Percentiles rank a stretch among this genome's conserved stretches.
These are phyloP conservation scores for Ichthyophthirius multifiliis DNA, from an alignment of 169 alveolate species.

Conservation along the genomic window DNA sequence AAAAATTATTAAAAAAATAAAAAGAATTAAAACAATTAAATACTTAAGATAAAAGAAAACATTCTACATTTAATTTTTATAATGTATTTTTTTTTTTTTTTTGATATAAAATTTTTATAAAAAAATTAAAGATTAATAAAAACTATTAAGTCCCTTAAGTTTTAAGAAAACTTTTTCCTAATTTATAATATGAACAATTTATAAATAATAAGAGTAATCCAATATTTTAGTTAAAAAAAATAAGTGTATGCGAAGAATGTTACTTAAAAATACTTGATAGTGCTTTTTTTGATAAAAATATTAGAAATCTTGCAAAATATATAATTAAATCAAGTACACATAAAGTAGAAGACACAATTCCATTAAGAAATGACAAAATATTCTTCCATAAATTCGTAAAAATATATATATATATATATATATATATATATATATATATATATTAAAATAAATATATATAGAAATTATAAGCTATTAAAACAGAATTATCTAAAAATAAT, in stretches of 20 bases:
- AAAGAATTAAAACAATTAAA: background rate
- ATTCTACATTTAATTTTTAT: background rate
- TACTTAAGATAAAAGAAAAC: background rate
- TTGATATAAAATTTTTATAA: background rate
- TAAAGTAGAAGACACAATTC: background rate
- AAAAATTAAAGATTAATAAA: background rate
- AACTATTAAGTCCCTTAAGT: constrained; percentile 2
- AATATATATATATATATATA: no score
- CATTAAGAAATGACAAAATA: background rate
- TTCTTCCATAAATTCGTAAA: constrained; percentile 5
- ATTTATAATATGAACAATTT: background rate
- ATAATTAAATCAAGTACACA: background rate
- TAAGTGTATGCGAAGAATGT: background rate
- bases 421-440: no score
- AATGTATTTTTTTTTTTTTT: background rate
- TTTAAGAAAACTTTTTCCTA: background rate
- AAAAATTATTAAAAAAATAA: background rate
- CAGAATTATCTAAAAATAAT: no score
- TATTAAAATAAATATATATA: no score
- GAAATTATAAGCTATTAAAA: no score
- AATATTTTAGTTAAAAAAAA: background rate
- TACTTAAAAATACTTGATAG: background rate
- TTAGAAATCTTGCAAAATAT: background rate
- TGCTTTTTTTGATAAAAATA: background rate
- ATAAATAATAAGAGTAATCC: background rate